Percentiles rank a stretch among this genome's conserved stretches.
Evolutionary conservation across 2,329 filamentous ascomycete genomes (phyloP).

Genomic region (Neofusicoccum laricinum): DNA sequence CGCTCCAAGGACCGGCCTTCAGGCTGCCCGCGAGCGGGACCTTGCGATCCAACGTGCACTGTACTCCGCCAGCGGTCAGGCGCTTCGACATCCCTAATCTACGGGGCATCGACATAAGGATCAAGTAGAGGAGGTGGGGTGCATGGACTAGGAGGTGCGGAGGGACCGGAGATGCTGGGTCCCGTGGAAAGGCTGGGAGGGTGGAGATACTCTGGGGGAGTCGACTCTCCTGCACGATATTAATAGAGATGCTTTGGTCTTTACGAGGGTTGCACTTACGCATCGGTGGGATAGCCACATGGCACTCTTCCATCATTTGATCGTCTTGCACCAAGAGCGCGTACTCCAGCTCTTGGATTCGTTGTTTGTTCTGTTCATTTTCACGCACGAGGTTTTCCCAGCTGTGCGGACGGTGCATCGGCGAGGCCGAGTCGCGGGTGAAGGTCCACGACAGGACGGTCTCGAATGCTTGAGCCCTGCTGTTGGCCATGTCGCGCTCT

Average conservation of each 20-base stretch:
- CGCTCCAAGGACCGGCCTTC: neutral
- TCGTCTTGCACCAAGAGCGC: no score
- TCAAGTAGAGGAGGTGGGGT: neutral
- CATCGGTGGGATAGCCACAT: neutral
- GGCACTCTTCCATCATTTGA: no score
- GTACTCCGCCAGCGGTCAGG: neutral
- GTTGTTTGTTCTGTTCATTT: neutral
- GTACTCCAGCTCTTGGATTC: neutral
- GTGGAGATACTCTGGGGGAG: neutral
- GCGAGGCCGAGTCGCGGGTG: neutral
- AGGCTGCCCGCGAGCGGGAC: neutral
- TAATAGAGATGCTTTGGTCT: neutral
- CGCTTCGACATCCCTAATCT: neutral
- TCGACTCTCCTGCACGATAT: neutral
- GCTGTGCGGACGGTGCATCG: neutral
- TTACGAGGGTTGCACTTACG: neutral
- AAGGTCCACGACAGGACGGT: neutral
- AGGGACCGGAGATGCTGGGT: neutral
- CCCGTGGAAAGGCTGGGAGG: neutral
- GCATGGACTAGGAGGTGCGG: neutral
- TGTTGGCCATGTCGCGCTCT: neutral
- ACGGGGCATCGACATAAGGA: neutral
- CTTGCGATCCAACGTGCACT: neutral
- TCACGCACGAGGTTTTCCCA: neutral
- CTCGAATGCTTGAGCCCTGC: neutral